Evolutionary conservation across 73 alveolate species (phyloP).

Genomic region (Stentor coeruleus): DNA sequence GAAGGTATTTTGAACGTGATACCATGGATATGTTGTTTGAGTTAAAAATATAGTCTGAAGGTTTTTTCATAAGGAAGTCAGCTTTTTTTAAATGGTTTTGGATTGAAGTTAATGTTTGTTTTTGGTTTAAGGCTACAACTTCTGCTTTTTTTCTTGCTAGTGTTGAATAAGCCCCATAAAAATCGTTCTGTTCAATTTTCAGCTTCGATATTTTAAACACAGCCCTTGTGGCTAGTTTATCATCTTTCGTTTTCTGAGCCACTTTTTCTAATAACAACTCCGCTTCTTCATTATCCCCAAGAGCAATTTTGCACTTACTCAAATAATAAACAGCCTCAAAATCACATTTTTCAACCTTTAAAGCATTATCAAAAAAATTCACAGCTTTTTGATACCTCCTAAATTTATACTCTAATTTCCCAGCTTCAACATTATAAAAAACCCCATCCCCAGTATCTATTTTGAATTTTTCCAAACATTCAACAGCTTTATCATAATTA

Average conservation of each 20-base stretch:
- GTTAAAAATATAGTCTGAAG: background rate
- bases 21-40: too few relatives aligned
- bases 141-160: background rate
- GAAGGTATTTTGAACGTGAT: background rate
- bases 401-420: too few relatives aligned
- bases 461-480: too few relatives aligned
- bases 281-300: background rate
- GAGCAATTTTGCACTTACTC: background rate
- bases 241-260: background rate
- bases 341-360: background rate
- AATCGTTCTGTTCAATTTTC: background rate
- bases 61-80: background rate
- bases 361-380: background rate
- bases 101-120: background rate
- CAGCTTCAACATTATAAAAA: too few relatives aligned
- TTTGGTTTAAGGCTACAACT: background rate
- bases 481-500: too few relatives aligned
- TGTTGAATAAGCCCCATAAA: background rate
- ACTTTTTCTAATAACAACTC: background rate
- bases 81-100: background rate
- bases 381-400: background rate
- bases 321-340: background rate
- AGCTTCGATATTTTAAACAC: background rate
- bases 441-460: too few relatives aligned
- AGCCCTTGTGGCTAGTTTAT: background rate